Evolutionary conservation across 2,329 filamentous ascomycete species (phyloP), one percentile per base, ranked within the genome.

Genomic region (Aspergillus fructus): DNA sequence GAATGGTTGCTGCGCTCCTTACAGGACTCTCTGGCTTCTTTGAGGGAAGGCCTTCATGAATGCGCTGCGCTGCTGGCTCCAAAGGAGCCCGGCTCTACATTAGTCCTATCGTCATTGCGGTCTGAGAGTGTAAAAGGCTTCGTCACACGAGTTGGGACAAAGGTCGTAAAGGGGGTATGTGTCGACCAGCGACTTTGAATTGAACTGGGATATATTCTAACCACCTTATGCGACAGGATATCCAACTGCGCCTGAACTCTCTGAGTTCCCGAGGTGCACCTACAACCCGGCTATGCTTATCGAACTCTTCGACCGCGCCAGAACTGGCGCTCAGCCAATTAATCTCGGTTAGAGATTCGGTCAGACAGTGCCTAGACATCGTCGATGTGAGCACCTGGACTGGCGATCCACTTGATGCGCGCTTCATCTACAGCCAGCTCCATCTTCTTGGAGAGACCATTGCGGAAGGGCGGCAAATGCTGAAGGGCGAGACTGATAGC

Each of bases 81-180:
- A 1, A 83, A 88, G 62, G 91, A 96, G 69, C 87, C 89, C 1
- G 92, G 92, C 8, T 93, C 88, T 66, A 99, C 93, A 1, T 85
- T 99, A 27, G 93, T 94, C 30, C 83, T 99, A 64, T 94, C 90
- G 60, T 96, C 93, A 13, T 84, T 89, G 55, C 85, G 93, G 55
- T 93, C 91, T 55, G 94, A 99, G 78, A 86, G 85, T 64, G 87
- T 97, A 61, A 99, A 99, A 74, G 94, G 94, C 17, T 90, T 91
- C 66, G 85, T 97, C 59, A 97, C 93, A 1, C 86, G 94, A 53
- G 86, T 96, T 37, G 94, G 94, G 40, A 91, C 91, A n/a, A 86
- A 89, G 51, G 89, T 99, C 62, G 89, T 96, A 62, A 96, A 96
- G 73, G 93, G 92, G 64, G 90, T 93, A 80, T 66, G 87, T 82